Evolutionary conservation across 2,329 filamentous ascomycete genomes (phyloP), one percentile per base, ranked within the genome.

Genomic region (Colletotrichum eleusines): DNA sequence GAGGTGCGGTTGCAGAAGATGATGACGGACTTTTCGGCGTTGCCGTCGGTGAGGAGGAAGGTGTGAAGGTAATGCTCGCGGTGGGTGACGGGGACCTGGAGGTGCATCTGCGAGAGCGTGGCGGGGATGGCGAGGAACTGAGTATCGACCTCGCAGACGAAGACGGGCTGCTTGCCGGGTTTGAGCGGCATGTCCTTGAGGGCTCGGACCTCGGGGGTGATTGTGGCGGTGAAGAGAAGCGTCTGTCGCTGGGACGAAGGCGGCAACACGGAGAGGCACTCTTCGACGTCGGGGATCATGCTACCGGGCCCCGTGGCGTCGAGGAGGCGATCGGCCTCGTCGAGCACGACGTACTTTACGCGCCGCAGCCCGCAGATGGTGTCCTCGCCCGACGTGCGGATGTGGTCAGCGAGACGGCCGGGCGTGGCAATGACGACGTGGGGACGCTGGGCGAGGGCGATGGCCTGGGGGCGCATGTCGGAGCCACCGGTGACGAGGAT

Each of bases 341-440:
- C 96, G 51, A 99, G 91, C 9, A 99, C 94, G 3, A 98, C 93
- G 79, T 93, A 95, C 68, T 89, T 90, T 33, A 94, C 92, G 61
- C 95, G 89, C 23, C 90, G 87, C 55, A 99, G 84, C 0, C 94
- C 95, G 70, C 90, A 90, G 71, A 97, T 89, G 0, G 95, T 98
- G 78, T 99, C 96, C 77, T 95, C 90, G 53, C 96, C 96, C 20
- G 95, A 98, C 1, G 90, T 95, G 48, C 91, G 89, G 78, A 99
- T 95, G 79, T 99, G 96, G 79, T 99, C 95, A 23, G 96, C 96
- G 28, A 99, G 86, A 51, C 96, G 90, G 23, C 96, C 95, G 3
- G 96, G 96, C 0, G 96, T 99, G 31, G 96, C 95, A 78, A 99
- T 96, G 54, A 99, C 92, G 62, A 99, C 84, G 78, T 99, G 96